Evolutionary conservation across 2,329 filamentous ascomycete species (phyloP), one percentile per base, ranked within the genome.

Genomic region (Clonostachys byssicola): DNA sequence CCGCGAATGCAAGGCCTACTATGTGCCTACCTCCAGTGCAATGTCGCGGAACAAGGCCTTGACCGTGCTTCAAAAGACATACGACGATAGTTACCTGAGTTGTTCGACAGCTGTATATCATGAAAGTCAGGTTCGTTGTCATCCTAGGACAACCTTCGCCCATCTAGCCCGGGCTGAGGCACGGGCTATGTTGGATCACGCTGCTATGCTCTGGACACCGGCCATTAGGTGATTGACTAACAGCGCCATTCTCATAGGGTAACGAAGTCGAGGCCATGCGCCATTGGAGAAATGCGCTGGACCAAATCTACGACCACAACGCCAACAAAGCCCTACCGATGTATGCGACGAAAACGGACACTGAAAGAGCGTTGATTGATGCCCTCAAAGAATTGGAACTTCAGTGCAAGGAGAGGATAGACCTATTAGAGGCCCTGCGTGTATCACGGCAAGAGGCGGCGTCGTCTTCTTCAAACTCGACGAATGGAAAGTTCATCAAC

Each of bases 71-170:
- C 92, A 97, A 72, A 96, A 96, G 79, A 95, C 91, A 47, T 97
- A 97, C 71, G 92, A 97, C 72, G 91, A 97, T 67, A 92, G 88
- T 67, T 96, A 96, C 70, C 72, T 96, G 58, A 91, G 87, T 62
- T 96, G 92, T 70, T 96, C 92, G 13, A 97, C 92, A 2, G 92
- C 92, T 38, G 89, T 96, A 46, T 96, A 96, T 71, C 96, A 96
- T 66, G 94, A 99, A 72, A 83, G 86, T 64, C 87, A 95, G 81
- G 91, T 95, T 70, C 47, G 57, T 55, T 34, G 5, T 16, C 10
- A n/a, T 23, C 30, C 17, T 18, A 14, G 34, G 13, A 13, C 33
- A 18, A n/a, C 40, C 16, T 41, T 18, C 34, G 9, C 41, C 40
- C 40, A 45, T 10, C 35, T 36, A 18, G 7, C 8, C 18, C 17